phyloP scores from a whole-genome alignment of 1,284 basidiomycete species.

The Fomitopsis betulina region DNA sequence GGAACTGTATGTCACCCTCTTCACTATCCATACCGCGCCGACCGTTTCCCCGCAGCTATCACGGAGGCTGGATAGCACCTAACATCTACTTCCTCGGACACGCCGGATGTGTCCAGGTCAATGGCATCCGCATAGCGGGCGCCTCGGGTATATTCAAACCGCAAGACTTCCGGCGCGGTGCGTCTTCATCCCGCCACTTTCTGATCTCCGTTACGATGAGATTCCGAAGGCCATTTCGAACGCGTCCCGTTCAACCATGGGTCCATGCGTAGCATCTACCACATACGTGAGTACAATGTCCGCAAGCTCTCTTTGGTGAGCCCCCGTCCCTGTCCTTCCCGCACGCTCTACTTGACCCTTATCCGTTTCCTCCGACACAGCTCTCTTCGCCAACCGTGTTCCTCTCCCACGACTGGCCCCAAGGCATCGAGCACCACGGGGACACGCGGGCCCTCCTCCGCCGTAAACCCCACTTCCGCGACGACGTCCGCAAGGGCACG shows the following conservation, averaged over 20 bases:
- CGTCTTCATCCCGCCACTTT: slow-evolving; percentile 16
- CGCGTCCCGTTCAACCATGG: slow-evolving; percentile 65
- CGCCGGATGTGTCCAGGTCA: slow-evolving; percentile 85
- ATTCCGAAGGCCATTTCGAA: slow-evolving; percentile 63
- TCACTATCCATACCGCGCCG: not conserved
- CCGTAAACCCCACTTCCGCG: slow-evolving; percentile 79
- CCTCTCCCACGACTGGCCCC: slow-evolving; percentile 97
- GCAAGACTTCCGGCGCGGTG: slow-evolving; percentile 76
- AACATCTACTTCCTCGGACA: slow-evolving; percentile 97
- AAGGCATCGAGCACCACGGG: slow-evolving; percentile 80
- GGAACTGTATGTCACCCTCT: slow-evolving; percentile 72
- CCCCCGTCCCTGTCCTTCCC: slow-evolving; percentile 5
- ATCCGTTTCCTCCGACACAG: slow-evolving; percentile 28
- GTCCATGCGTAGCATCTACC: slow-evolving; percentile 84
- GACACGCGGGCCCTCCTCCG: slow-evolving; percentile 64
- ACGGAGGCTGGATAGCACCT: slow-evolving; percentile 94
- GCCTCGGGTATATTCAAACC: slow-evolving; percentile 91
- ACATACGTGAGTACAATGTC: slow-evolving; percentile 86
- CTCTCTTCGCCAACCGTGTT: slow-evolving; percentile 69
- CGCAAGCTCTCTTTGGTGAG: slow-evolving; percentile 75
- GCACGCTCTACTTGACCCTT: not conserved
- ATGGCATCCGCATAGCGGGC: slow-evolving; percentile 85
- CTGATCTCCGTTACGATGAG: not conserved
- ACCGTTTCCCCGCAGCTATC: slow-evolving; percentile 51
- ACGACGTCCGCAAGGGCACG: slow-evolving; percentile 67